Base-by-base conservation (phyloP, 352 stramenopile species). In the Thraustochytrium striatum region DNA sequence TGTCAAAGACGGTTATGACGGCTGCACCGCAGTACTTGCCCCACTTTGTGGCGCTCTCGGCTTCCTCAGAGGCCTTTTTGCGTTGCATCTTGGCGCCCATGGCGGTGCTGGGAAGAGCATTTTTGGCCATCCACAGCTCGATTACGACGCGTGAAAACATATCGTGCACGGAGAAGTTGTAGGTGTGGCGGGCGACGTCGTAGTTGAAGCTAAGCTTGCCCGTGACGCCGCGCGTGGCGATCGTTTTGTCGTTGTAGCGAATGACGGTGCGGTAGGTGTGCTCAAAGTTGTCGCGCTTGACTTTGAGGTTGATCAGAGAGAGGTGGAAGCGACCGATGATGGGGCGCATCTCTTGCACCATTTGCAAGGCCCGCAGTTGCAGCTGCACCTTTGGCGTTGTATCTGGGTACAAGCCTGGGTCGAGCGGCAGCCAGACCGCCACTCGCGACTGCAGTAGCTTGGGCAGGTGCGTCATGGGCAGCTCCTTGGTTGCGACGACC, bases 131-230 rank as follows among this genome's bases (percentile, higher is more conserved):
- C 50, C 50, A 79, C n/a, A 79, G 47, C 9, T 69, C 52, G 38
- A 79, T 79, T 19, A 36, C 44, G 7, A 79, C 5, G 3, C 47
- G 69, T 16, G 69, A 65, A 50, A 69, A 79, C 69, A 79, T 79
- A 2, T 79, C 69, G 35, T 79, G 52, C 11, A 69, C 52, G 3
- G 69, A 44, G 30, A 79, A 79, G 44, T 32, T 69, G 55, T 79
- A 79, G 13, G 16, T 21, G 32, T 44, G 50, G 32, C 35, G 28
- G 30, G 21, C 33, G 2, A 11, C 11, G 3, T 19, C 2, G 53
- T 55, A 79, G 25, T 13, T 8, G 30, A 79, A 55, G 69, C 69
- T 79, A 9, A 79, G 33, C 3, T 65, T 30, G 2, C 69, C 69
- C 16, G n/a, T 19, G 2, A 53, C 55, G 33, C 69, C 16, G 3